Percentiles rank a stretch among this genome's conserved stretches.
Conservation (phyloP, 208 protist species). For the Trypanosoma boissoni region DNA sequence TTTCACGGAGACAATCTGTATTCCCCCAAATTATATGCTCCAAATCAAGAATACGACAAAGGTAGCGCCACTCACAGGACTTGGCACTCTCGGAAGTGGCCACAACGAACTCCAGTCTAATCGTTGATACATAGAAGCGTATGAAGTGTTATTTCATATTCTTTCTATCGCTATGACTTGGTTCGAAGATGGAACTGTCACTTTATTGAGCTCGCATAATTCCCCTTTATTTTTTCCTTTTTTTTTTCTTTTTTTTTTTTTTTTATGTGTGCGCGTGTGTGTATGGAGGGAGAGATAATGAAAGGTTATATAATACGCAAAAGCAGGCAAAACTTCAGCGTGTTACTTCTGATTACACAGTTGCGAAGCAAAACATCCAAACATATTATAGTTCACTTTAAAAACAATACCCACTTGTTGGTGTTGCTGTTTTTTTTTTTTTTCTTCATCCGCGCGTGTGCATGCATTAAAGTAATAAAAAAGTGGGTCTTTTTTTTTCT, state of each 20-base stretch:
- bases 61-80: conserved; percentile 55
- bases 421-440: too few species aligned
- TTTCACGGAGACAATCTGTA: conserved; percentile 37
- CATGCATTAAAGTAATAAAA: too few species aligned
- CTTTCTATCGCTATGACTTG: background rate
- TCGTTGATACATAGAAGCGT: conserved; percentile 24
- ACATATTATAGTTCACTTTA: too few species aligned
- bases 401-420: too few species aligned
- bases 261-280: conserved; percentile 1
- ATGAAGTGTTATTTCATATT: background rate
- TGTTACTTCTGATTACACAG: too few species aligned
- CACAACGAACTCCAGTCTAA: conserved; percentile 72
- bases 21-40: conserved; percentile 61
- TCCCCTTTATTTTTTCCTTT: too few species aligned
- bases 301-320: too few species aligned
- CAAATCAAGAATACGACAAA: conserved; percentile 57
- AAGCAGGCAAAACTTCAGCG: too few species aligned
- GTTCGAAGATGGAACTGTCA: background rate
- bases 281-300: conserved; percentile 14
- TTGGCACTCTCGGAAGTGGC: conserved; percentile 55
- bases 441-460: too few species aligned
- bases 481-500: too few species aligned
- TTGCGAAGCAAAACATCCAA: too few species aligned
- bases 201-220: too few species aligned
- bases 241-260: conserved; percentile 16